Conservation (phyloP, 176 grass and related monocot species). For the Oryza australiensis region DNA sequence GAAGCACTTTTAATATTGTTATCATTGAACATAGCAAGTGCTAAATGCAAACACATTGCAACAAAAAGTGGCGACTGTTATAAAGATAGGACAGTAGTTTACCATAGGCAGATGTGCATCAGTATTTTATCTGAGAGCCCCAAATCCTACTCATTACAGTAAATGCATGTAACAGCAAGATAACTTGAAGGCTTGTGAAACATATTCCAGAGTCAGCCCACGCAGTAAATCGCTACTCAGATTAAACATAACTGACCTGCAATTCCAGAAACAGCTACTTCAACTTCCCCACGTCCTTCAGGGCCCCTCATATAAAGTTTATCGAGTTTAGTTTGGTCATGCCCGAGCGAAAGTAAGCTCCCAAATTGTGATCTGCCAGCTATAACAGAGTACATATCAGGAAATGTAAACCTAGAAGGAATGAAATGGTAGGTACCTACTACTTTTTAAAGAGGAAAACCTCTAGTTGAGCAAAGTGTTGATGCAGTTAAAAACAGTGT, state of each 20-base stretch:
- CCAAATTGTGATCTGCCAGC: conserved; percentile 84
- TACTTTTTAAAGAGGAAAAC: not conserved
- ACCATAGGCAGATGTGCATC: not conserved
- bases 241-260: conserved; percentile 49
- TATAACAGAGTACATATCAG: conserved; percentile 24
- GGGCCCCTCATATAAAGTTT: conserved; percentile 93
- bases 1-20: not conserved
- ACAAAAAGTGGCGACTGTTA: not conserved
- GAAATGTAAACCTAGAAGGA: not conserved
- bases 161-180: not conserved
- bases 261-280: conserved; percentile 94
- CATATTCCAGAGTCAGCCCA: not conserved
- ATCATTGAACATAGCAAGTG: not conserved
- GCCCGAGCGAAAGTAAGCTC: conserved; percentile 73
- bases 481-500: conserved; percentile 3
- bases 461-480: not conserved
- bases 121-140: not conserved
- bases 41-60: not conserved
- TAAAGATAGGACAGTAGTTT: not conserved
- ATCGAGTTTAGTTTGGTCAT: conserved; percentile 61
- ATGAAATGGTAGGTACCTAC: not conserved
- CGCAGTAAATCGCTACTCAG: not conserved
- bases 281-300: conserved; percentile 92
- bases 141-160: not conserved
- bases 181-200: conserved; percentile 7